Evolutionary conservation across 2,329 filamentous ascomycete species (phyloP).

Genomic region (Cyanodermella asteris): DNA sequence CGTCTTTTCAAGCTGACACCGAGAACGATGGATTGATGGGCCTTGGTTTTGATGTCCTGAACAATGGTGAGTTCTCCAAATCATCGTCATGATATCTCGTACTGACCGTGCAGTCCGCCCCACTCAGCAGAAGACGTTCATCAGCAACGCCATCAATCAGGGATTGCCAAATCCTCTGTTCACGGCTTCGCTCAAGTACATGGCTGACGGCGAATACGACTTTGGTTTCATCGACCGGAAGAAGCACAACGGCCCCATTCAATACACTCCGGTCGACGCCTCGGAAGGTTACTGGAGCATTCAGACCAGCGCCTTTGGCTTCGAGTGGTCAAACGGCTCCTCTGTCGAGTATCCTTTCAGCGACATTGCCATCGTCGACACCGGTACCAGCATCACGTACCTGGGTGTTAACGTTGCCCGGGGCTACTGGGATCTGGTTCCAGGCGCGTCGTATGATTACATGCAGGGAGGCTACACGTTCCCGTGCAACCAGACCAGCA

Average conservation of each 20-base stretch:
- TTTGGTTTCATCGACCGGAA: slow-evolving; percentile 36
- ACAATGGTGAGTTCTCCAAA: too few species aligned
- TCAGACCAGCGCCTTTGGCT: slow-evolving; percentile 24
- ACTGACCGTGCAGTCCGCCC: slow-evolving; percentile 29
- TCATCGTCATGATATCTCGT: too few species aligned
- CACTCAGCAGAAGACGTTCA: slow-evolving; percentile 13
- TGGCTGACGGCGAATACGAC: slow-evolving; percentile 29
- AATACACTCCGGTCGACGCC: slow-evolving; percentile 32
- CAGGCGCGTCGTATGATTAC: slow-evolving; percentile 25
- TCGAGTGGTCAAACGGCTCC: slow-evolving; percentile 28
- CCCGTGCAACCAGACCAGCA: slow-evolving; percentile 27
- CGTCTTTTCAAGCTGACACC: slow-evolving; percentile 28
- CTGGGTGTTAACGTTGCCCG: slow-evolving; percentile 30
- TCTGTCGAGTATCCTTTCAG: slow-evolving; percentile 19
- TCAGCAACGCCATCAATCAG: slow-evolving; percentile 15
- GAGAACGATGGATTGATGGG: slow-evolving; percentile 39
- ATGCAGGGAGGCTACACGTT: slow-evolving; percentile 33
- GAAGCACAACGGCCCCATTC: slow-evolving; percentile 36
- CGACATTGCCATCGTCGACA: slow-evolving; percentile 41
- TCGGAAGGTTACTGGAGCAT: slow-evolving; percentile 44
- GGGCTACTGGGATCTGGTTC: slow-evolving; percentile 38
- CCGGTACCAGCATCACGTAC: slow-evolving; percentile 46
- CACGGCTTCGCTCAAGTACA: slow-evolving; percentile 32
- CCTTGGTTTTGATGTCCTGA: slow-evolving; percentile 36
- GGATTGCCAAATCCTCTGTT: slow-evolving; percentile 29